These are phyloP conservation scores for Ogataea methanolica DNA, from an alignment of 805 yeast genomes.

Conservation along the genomic window DNA sequence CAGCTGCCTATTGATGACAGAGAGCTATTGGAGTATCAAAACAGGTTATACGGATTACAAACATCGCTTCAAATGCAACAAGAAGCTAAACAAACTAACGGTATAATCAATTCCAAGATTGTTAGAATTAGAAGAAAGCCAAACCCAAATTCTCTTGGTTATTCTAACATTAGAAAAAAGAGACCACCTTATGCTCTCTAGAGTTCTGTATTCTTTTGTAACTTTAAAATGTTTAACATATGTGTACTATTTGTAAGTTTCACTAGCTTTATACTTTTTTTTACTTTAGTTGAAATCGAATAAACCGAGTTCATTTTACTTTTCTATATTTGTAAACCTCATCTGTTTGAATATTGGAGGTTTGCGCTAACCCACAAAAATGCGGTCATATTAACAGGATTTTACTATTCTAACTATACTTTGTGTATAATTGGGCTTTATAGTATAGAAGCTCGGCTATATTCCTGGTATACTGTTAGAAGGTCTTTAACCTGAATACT, in stretches of 20 bases:
- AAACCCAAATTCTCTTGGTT: slow-evolving; percentile 43
- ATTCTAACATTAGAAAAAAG: slow-evolving; percentile 39
- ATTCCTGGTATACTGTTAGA: too few relatives aligned
- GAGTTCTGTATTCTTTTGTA: background rate
- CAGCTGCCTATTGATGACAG: slow-evolving; percentile 32
- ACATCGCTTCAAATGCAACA: slow-evolving; percentile 22
- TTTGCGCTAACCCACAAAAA: too few relatives aligned
- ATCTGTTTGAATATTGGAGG: too few relatives aligned
- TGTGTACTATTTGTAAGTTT: background rate
- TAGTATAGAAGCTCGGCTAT: too few relatives aligned
- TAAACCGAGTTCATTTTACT: too few relatives aligned
- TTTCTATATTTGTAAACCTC: too few relatives aligned
- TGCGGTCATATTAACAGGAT: too few relatives aligned
- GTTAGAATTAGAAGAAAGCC: slow-evolving; percentile 41
- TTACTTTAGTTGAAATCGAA: background rate
- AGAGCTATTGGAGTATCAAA: slow-evolving; percentile 32
- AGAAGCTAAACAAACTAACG: slow-evolving; percentile 24
- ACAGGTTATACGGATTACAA: slow-evolving; percentile 21
- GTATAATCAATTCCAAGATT: slow-evolving; percentile 32
- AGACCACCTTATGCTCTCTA: slow-evolving; percentile 39
- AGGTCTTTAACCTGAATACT: too few relatives aligned
- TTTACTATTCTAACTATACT: too few relatives aligned
- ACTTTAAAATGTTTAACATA: background rate
- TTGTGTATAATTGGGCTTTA: too few relatives aligned
- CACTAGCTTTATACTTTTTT: background rate